These are phyloP conservation scores for Aulographum hederae DNA, from an alignment of 2,329 filamentous ascomycete genomes.

Conservation along the genomic window DNA sequence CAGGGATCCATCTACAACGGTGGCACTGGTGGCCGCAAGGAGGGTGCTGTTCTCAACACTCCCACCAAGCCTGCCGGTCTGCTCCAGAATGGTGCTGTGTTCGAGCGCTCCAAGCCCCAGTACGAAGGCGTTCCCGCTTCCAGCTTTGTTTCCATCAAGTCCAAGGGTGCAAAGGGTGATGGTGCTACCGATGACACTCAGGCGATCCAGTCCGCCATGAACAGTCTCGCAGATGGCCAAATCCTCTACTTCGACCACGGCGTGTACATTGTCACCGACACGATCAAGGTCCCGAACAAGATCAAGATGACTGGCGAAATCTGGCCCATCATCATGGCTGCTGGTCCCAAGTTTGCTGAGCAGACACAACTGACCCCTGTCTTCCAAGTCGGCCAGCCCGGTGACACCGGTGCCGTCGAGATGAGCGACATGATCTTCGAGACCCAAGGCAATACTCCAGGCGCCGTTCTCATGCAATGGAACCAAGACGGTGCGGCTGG, in stretches of 20 bases:
- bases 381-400: slow-evolving; percentile 63
- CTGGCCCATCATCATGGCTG: slow-evolving; percentile 78
- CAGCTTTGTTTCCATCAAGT: slow-evolving; percentile 69
- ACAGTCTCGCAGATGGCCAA: slow-evolving; percentile 43
- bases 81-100: slow-evolving; percentile 50
- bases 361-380: slow-evolving; percentile 62
- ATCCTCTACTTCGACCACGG: slow-evolving; percentile 48
- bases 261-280: slow-evolving; percentile 41
- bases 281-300: slow-evolving; percentile 35
- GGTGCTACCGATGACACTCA: slow-evolving; percentile 73
- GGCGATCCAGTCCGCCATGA: slow-evolving; percentile 62
- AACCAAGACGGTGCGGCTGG: slow-evolving; percentile 59
- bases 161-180: slow-evolving; percentile 70
- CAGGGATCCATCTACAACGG: slow-evolving; percentile 60
- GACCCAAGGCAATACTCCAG: slow-evolving; percentile 66
- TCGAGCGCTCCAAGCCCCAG: slow-evolving; percentile 76
- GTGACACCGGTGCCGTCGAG: slow-evolving; percentile 65
- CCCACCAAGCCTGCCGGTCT: slow-evolving; percentile 49
- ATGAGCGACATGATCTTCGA: slow-evolving; percentile 77
- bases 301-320: slow-evolving; percentile 82
- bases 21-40: slow-evolving; percentile 36
- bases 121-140: slow-evolving; percentile 51
- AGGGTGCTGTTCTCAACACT: slow-evolving; percentile 18
- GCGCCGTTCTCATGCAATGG: slow-evolving; percentile 83
- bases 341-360: slow-evolving; percentile 56